Conservation (phyloP, 2,329 filamentous ascomycete genomes). For the Hypomyces perniciosus region DNA sequence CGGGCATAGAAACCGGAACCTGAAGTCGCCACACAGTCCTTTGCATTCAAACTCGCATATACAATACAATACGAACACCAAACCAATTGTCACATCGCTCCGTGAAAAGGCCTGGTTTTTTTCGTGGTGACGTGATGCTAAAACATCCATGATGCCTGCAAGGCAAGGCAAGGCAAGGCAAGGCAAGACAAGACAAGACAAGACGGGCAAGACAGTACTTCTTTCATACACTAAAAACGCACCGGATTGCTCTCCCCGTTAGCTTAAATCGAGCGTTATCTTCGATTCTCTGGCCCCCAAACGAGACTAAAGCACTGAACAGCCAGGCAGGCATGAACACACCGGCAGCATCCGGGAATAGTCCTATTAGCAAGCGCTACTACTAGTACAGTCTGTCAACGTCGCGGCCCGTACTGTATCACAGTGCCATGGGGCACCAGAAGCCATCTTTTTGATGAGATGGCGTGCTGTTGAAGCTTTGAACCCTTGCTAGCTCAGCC, state of each 20-base stretch:
- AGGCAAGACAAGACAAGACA: background rate
- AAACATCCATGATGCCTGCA: background rate
- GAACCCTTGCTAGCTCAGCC: too few species aligned
- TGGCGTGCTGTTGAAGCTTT: too few species aligned
- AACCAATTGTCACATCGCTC: too few species aligned
- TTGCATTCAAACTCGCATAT: background rate
- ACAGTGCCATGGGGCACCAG: background rate
- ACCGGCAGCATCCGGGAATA: background rate
- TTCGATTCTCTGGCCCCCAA: too few species aligned
- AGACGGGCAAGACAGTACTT: too few species aligned
- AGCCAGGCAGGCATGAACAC: background rate
- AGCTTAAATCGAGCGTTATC: too few species aligned
- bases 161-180: background rate
- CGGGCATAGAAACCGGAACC: too few species aligned
- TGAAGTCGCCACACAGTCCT: background rate
- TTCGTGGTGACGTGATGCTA: background rate
- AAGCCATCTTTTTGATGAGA: background rate
- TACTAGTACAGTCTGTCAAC: background rate
- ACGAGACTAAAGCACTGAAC: too few species aligned
- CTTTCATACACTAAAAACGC: too few species aligned
- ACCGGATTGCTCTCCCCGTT: too few species aligned
- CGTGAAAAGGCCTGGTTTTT: background rate
- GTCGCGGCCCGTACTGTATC: background rate
- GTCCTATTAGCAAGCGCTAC: too few species aligned
- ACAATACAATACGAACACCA: too few species aligned